Base-by-base conservation (phyloP, 768 basidiomycete genomes). In the Termitomyces sp. region DNA sequence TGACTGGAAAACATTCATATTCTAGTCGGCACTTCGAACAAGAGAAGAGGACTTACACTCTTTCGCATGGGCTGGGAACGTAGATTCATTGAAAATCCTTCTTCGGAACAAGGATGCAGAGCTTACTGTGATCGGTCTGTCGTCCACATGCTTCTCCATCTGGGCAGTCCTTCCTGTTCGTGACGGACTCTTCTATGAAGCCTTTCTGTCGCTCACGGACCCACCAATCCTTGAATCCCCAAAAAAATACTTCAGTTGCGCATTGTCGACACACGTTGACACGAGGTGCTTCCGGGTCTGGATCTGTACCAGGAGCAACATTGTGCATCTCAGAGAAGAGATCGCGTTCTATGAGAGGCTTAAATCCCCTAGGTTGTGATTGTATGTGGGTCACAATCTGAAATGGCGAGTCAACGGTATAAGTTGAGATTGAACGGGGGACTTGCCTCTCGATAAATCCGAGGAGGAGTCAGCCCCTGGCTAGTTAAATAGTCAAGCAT, bases 141-240 rank as follows among this genome's bases (percentile, higher is more conserved):
- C 75, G 79, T 38, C 64, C 63, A 66, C 90, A 93, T 13, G 60
- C 67, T 30, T 66, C 71, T n/a, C 87, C 87, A 7, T 87, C 79
- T 10, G 78, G 78, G 62, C 90, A 93, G 64, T 92, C 86, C 33
- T 80, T 81, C 40, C 88, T 77, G n/a, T 70, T 77, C 63, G 77
- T 68, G n/a, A 89, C 68, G 45, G 66, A 67, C 47, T 77, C 78
- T 43, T 85, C 84, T 53, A 88, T 68, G 61, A 81, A 78, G 16
- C 86, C 90, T 64, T 85, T 88, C 71, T 76, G 79, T 30, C 90
- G 81, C 70, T 92, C 90, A 51, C 86, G 75, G 35, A 92, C 72
- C 90, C 91, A 92, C 90, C 90, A 93, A 40, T 86, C 88, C 59
- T 79, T 83, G 45, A 92, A 66, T 12, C 90, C 90, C 76, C 84